Conservation (phyloP, 2,329 filamentous ascomycete genomes). For the Botrytis sinoallii region DNA sequence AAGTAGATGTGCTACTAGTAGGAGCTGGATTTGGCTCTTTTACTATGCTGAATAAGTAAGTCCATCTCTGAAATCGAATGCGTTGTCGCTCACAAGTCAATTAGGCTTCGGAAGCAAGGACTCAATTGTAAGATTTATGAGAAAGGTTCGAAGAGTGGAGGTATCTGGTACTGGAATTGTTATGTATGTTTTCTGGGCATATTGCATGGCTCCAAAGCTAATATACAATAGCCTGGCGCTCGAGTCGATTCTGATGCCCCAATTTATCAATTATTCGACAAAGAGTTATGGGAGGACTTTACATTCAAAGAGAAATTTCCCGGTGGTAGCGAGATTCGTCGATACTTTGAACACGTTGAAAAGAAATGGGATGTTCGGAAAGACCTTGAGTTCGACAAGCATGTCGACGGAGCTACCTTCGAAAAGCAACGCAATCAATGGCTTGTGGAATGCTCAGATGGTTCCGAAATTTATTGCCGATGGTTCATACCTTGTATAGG, state of each 20-base stretch:
- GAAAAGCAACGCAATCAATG: slow-evolving; percentile 40
- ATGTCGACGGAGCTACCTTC: slow-evolving; percentile 43
- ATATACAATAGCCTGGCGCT: slow-evolving; percentile 42
- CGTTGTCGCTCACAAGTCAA: neutral
- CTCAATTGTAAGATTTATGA: slow-evolving; percentile 50
- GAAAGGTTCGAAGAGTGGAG: slow-evolving; percentile 49
- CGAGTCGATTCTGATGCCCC: slow-evolving; percentile 43
- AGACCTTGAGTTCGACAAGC: slow-evolving; percentile 38
- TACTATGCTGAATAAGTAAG: slow-evolving; percentile 32
- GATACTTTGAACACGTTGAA: slow-evolving; percentile 60
- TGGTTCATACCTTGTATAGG: slow-evolving; percentile 33
- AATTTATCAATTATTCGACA: slow-evolving; percentile 46
- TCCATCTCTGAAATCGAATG: slow-evolving; percentile 40
- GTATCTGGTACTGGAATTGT: slow-evolving; percentile 47
- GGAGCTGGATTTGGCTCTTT: slow-evolving; percentile 35
- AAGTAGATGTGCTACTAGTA: slow-evolving; percentile 39
- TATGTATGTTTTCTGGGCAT: slow-evolving; percentile 40
- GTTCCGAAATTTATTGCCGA: slow-evolving; percentile 28
- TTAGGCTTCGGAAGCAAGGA: slow-evolving; percentile 46
- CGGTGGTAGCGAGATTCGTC: slow-evolving; percentile 49
- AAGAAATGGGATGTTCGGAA: slow-evolving; percentile 54
- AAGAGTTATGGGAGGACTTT: slow-evolving; percentile 49
- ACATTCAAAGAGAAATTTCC: slow-evolving; percentile 55
- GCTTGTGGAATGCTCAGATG: slow-evolving; percentile 42
- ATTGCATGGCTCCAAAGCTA: neutral